Base-by-base conservation (phyloP, 1,139 yeast species). In the Barnettozyma hawaiiensis region DNA sequence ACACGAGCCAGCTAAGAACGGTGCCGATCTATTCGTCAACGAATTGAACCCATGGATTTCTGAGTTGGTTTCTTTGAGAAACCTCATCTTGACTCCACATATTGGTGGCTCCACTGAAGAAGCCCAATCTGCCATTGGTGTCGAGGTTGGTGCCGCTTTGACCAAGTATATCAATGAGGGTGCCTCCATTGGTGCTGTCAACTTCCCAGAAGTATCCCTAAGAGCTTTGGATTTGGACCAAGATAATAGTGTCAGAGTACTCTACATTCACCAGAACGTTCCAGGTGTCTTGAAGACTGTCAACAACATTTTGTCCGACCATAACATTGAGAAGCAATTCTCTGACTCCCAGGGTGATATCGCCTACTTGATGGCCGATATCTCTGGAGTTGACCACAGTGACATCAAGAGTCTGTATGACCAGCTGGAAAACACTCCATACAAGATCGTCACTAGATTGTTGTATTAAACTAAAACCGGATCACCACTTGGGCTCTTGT, bases 71-170 rank as follows among this genome's bases (percentile, higher is more conserved):
- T 73, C 85, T 16, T 75, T 89, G 64, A 79, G 94, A 69, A 94
- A 92, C 65, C 82, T 92, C 45, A 89, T 94, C 51, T 75, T 92
- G 61, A 83, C 97, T 44, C 99, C 99, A 31, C 99, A 92, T 63
- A 92, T 92, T 58, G 99, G 99, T 70, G 98, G 98, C 52, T 89
- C 97, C 40, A 92, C 99, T 39, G 97, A 92, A 68, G 99, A 92
- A 71, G 98, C 98, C 27, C 99, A 92, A 74, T 78, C 89, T 48
- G 96, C 97, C 40, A 92, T 92, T 63, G 98, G 99, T 68, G 73
- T 90, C 49, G 99, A 92, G 70, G 99, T 92, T 47, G 89, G 84
- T 46, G 73, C 85, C 39, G 79, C 96, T 26, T 75, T 92, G 61
- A 74, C 90, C 53, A 87, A 86, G 65, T 94, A 89, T 71, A 84